Evolutionary conservation across 306 rosid genomes (phyloP).

Genomic region (Cucurbita moschata): DNA sequence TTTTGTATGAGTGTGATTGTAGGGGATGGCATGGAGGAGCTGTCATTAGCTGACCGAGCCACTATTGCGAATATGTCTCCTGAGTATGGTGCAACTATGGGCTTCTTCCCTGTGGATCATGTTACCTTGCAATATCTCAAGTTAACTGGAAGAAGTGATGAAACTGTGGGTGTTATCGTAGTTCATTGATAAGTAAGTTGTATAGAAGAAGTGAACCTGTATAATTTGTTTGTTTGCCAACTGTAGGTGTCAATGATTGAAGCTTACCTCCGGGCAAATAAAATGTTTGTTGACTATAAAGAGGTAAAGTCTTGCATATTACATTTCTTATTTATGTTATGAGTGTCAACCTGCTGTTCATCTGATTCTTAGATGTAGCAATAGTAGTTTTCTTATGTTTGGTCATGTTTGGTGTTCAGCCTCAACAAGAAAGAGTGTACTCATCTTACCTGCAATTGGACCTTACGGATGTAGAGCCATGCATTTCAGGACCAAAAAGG

Average conservation of each 20-base stretch:
- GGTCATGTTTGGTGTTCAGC: slow-evolving; percentile 32
- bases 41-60: slow-evolving; percentile 93
- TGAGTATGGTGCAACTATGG: slow-evolving; percentile 99
- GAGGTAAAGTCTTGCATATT: slow-evolving; percentile 34
- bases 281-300: slow-evolving; percentile 75
- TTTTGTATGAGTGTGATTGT: slow-evolving; percentile 17
- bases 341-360: background rate
- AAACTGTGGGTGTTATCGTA: slow-evolving; percentile 45
- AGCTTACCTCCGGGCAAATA: slow-evolving; percentile 88
- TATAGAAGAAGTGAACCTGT: background rate
- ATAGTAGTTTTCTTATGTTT: background rate
- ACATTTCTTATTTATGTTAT: background rate
- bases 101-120: slow-evolving; percentile 91
- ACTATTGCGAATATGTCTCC: slow-evolving; percentile 99
- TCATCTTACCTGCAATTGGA: slow-evolving; percentile 80
- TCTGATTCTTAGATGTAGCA: background rate
- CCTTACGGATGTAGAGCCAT: slow-evolving; percentile 71
- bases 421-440: slow-evolving; percentile 76
- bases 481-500: slow-evolving; percentile 97
- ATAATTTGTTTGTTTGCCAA: slow-evolving; percentile 17
- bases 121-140: slow-evolving; percentile 91
- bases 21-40: slow-evolving; percentile 89
- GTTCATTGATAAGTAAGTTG: background rate
- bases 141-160: slow-evolving; percentile 87
- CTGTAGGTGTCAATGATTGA: slow-evolving; percentile 79